Evolutionary conservation across 2,329 filamentous ascomycete genomes (phyloP), one percentile per base, ranked within the genome.

Genomic region (Cladophialophora bantiana): DNA sequence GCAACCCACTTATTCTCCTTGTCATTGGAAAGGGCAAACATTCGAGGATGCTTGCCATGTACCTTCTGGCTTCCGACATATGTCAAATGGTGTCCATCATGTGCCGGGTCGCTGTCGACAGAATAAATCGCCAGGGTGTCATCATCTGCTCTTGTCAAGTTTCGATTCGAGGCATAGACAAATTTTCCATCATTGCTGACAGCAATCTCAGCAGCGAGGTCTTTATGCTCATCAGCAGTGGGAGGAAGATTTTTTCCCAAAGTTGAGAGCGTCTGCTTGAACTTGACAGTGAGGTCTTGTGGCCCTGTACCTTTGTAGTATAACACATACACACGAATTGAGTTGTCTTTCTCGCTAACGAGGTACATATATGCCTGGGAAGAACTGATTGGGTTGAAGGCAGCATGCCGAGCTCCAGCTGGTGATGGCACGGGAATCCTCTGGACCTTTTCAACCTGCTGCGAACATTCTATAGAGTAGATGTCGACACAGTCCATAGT

Each of bases 291-390:
- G 31, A 67, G 42, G 4, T 20, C 42, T 18, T 26, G 38, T n/a
- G 57, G 13, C 4, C 2, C 45, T 45, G 32, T 13, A 18, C 50
- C 40, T 4, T 26, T 13, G 20, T 64, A 67, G n/a, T 10, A 35
- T 7, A 63, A 26, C 1, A 31, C 4, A 54, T 42, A 67, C 6
- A 63, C 65, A 32, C 65, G 65, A 54, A 67, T 31, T n/a, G 45
- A 40, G 60, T 67, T 67, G 56, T 67, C 65, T 12, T 67, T 67
- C 60, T 67, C 65, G 34, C 59, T 63, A 32, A 67, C 38, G 26
- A 67, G 59, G 26, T 67, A 67, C 55, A 63, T 35, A 31, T 67
- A 67, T n/a, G 60, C 54, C 48, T 42, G 64, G 9, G 32, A 45
- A 3, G 59, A 18, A 55, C 50, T 55, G 55, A 67, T 36, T 10